Conservation (phyloP, 179 eudicot genomes). For the Heliamphora pulchella region DNA sequence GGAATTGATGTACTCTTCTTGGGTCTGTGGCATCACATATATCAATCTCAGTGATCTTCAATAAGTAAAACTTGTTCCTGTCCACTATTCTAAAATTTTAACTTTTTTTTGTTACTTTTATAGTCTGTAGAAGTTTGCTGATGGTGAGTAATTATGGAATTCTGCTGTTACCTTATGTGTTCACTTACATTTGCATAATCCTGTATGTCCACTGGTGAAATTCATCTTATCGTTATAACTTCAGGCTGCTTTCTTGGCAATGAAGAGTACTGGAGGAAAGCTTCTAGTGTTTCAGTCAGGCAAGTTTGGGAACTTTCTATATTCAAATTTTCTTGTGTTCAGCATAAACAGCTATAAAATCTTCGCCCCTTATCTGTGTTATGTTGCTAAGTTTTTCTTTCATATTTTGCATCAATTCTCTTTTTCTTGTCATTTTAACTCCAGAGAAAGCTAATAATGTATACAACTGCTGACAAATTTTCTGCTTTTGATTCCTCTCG, state of each 20-base stretch:
- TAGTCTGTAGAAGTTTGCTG: neutral
- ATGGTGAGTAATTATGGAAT: neutral
- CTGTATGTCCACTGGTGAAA: neutral
- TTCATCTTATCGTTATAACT: constrained; percentile 11
- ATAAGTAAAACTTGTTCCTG: neutral
- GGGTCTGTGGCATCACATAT: neutral
- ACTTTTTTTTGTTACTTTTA: neutral
- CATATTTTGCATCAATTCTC: neutral
- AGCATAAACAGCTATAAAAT: neutral
- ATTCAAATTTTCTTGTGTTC: neutral
- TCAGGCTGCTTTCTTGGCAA: constrained; percentile 86
- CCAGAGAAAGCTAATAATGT: neutral
- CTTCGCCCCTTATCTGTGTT: neutral
- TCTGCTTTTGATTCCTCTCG: neutral
- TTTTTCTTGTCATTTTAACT: too few relatives aligned
- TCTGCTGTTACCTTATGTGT: neutral
- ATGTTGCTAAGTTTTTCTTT: constrained; percentile 3
- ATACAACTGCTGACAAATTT: neutral
- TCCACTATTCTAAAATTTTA: neutral
- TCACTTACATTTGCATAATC: neutral
- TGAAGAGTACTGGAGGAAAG: constrained; percentile 88
- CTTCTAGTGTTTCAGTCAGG: constrained; percentile 88
- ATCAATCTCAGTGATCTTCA: neutral
- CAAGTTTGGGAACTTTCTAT: constrained; percentile 23
- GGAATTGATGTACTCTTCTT: neutral